Conservation (phyloP, 176 grass and related monocot genomes). For the Oropetium thomaeum region DNA sequence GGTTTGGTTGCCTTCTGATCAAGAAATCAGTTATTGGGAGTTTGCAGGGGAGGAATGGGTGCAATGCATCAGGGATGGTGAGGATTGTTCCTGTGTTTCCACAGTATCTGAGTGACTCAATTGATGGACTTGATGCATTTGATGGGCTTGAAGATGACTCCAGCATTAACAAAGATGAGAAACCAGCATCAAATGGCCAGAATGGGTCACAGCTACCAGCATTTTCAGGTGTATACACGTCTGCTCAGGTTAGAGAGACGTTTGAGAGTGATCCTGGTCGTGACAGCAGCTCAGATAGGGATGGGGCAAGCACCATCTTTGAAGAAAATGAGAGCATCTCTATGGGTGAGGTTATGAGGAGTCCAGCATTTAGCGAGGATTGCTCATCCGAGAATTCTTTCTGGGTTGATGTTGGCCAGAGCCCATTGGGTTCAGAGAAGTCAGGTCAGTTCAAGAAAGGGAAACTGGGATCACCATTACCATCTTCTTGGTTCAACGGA, state of each 20-base stretch:
- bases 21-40: conserved; percentile 95
- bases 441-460: conserved; percentile 75
- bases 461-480: conserved; percentile 82
- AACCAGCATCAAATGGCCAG: conserved; percentile 33
- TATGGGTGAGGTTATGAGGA: conserved; percentile 89
- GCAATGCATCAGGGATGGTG: conserved; percentile 89
- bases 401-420: conserved; percentile 90
- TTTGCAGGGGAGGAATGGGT: conserved; percentile 87
- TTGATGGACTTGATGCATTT: conserved; percentile 77
- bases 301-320: conserved; percentile 89
- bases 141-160: conserved; percentile 68
- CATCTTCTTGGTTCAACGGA: conserved; percentile 83
- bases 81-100: conserved; percentile 90
- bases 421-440: conserved; percentile 71
- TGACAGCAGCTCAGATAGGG: conserved; percentile 89
- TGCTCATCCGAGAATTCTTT: conserved; percentile 80
- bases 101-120: conserved; percentile 91
- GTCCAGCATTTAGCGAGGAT: conserved; percentile 80
- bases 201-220: conserved; percentile 70
- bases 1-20: conserved; percentile 97
- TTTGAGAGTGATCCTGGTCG: conserved; percentile 82
- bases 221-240: conserved; percentile 95
- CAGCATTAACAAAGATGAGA: conserved; percentile 50
- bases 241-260: conserved; percentile 87
- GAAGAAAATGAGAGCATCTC: conserved; percentile 95